A percentile compares a stretch with the other conserved stretches of the same genome.
phyloP scores from a whole-genome alignment of 2,329 filamentous ascomycete genomes.

The Claviceps quebecensis region DNA sequence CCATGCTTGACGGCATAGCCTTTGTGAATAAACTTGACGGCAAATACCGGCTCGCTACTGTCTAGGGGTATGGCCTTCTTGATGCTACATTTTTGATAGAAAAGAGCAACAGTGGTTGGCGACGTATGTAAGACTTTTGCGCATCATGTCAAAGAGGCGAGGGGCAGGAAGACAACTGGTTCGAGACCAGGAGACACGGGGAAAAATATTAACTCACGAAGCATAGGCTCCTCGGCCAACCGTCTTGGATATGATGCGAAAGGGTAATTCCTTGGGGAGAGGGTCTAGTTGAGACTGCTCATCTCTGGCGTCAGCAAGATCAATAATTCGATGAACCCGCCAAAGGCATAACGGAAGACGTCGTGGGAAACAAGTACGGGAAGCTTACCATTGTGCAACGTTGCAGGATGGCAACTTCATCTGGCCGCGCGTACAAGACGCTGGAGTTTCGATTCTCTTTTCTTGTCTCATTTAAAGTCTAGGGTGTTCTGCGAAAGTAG shows the following conservation, averaged over 20 bases:
- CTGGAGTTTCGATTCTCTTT: too few relatives aligned
- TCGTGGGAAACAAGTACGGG: not conserved
- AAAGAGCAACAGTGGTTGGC: conserved; percentile 5
- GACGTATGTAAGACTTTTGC: not conserved
- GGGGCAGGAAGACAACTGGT: not conserved
- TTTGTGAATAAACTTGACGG: conserved; percentile 98
- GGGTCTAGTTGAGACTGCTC: conserved; percentile 73
- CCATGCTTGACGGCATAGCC: conserved; percentile 83
- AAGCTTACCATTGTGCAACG: not conserved
- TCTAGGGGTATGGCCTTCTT: conserved; percentile 79
- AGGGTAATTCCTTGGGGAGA: conserved; percentile 72
- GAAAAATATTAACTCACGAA: conserved; percentile 45
- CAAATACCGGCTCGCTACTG: conserved; percentile 62
- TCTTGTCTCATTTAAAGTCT: not conserved
- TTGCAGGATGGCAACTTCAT: not conserved
- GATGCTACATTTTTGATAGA: conserved; percentile 41
- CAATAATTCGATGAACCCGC: conserved; percentile 14
- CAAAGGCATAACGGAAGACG: not conserved
- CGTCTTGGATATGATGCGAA: conserved; percentile 88
- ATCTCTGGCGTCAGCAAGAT: conserved; percentile 10
- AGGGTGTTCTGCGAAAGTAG: not conserved
- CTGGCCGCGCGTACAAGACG: not conserved
- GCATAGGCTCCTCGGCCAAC: conserved; percentile 96
- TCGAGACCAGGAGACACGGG: not conserved
- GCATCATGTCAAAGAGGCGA: not conserved